Percentiles rank a stretch among this genome's conserved stretches.
Evolutionary conservation across 192 early-diverging fungal genomes (phyloP).

Genomic region (Entomortierella lignicola): DNA sequence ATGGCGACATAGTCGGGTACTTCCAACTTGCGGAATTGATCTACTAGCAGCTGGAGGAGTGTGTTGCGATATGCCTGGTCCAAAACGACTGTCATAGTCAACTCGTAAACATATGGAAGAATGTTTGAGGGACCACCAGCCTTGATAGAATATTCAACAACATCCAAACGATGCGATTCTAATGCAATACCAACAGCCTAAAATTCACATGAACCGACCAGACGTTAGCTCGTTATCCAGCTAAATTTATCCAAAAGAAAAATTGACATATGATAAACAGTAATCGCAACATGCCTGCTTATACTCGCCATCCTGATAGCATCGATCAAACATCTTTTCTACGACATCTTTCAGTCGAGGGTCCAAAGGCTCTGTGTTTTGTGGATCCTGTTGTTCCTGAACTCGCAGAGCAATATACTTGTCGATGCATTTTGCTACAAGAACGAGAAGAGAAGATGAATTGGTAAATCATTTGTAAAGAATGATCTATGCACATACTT

Average conservation of each 20-base stretch:
- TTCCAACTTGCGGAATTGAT: slow-evolving; percentile 75
- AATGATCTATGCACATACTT: too few species aligned
- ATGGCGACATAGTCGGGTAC: slow-evolving; percentile 94
- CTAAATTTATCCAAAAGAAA: too few species aligned
- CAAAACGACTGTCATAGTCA: slow-evolving; percentile 87
- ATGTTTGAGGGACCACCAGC: slow-evolving; percentile 78
- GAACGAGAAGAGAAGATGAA: slow-evolving; percentile 6
- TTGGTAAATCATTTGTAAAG: neutral
- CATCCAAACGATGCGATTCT: slow-evolving; percentile 90
- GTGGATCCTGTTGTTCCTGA: slow-evolving; percentile 55
- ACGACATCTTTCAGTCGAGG: slow-evolving; percentile 87
- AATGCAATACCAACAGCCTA: slow-evolving; percentile 96
- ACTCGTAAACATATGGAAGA: slow-evolving; percentile 87
- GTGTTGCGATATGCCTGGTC: slow-evolving; percentile 85
- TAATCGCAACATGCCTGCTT: slow-evolving; percentile 79
- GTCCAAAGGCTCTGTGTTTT: slow-evolving; percentile 69
- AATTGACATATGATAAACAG: too few species aligned
- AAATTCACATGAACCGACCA: neutral
- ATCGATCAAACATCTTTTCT: slow-evolving; percentile 94
- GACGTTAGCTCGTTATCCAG: too few species aligned
- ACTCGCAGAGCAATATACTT: slow-evolving; percentile 89
- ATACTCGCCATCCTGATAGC: slow-evolving; percentile 86
- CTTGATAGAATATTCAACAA: slow-evolving; percentile 85
- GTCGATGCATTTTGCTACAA: slow-evolving; percentile 92
- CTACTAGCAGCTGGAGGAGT: slow-evolving; percentile 81